phyloP scores from a whole-genome alignment of 2,329 filamentous ascomycete genomes.

The Ophiostoma himal-ulmi region DNA sequence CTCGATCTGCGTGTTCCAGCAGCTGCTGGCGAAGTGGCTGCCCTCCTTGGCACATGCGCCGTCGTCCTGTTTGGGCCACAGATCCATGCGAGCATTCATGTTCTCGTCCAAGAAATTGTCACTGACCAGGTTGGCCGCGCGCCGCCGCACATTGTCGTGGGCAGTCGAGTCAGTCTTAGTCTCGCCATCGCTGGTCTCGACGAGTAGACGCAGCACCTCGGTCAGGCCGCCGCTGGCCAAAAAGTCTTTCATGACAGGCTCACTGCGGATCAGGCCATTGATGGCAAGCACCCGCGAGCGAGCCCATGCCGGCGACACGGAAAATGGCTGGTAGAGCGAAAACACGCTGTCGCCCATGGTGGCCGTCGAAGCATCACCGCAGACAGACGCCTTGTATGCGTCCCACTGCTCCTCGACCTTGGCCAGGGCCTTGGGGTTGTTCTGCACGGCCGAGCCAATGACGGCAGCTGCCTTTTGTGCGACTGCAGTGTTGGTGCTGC shows the following conservation, averaged over 20 bases:
- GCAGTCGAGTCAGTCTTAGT: constrained; percentile 40
- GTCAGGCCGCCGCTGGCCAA: constrained; percentile 49
- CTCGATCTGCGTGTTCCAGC: constrained; percentile 50
- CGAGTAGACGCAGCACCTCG: constrained; percentile 48
- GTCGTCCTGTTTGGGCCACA: constrained; percentile 44
- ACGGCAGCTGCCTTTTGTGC: constrained; percentile 52
- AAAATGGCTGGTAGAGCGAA: neutral
- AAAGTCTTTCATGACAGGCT: constrained; percentile 50
- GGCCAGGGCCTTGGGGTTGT: constrained; percentile 57
- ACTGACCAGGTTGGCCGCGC: constrained; percentile 52
- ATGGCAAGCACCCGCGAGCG: constrained; percentile 46
- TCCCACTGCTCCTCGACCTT: constrained; percentile 47
- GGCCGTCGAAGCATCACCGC: neutral
- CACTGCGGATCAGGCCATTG: constrained; percentile 51
- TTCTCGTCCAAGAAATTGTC: constrained; percentile 63
- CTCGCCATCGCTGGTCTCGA: constrained; percentile 29
- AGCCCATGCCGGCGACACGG: constrained; percentile 28
- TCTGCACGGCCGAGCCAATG: constrained; percentile 54
- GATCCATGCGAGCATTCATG: constrained; percentile 53
- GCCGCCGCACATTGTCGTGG: constrained; percentile 48
- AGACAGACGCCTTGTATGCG: constrained; percentile 32
- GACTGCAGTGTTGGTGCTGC: constrained; percentile 27
- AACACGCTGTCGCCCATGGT: constrained; percentile 30
- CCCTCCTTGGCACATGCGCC: constrained; percentile 23
- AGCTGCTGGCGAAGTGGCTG: constrained; percentile 37